Percentiles rank a stretch among this genome's conserved stretches.
Conservation (phyloP, 2,329 filamentous ascomycete genomes). For the Hymenotorrendiella dingleyae region DNA sequence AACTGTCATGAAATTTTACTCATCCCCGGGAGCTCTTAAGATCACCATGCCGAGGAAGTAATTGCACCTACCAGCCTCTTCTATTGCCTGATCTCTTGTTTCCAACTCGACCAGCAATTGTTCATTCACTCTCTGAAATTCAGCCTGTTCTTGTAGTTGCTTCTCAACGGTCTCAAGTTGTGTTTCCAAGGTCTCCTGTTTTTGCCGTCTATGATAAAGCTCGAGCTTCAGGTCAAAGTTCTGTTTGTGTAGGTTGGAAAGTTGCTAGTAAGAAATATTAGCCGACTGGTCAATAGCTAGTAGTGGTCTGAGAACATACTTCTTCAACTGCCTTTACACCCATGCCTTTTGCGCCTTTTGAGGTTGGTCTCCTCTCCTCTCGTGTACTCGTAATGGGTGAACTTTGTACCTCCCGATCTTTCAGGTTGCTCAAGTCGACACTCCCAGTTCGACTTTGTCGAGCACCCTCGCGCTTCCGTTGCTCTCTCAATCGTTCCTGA, state of each 20-base stretch:
- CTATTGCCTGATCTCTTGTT: constrained; percentile 63
- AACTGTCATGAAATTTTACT: too few relatives aligned
- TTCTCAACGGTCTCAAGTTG: constrained; percentile 48
- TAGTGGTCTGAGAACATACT: constrained; percentile 37
- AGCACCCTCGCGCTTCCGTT: constrained; percentile 29
- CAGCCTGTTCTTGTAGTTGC: constrained; percentile 35
- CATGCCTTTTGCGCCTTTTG: constrained; percentile 41
- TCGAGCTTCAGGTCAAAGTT: constrained; percentile 75
- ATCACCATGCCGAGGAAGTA: too few relatives aligned
- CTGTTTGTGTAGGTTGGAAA: constrained; percentile 66
- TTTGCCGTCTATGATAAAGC: constrained; percentile 62
- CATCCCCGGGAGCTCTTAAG: too few relatives aligned
- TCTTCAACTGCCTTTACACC: constrained; percentile 65
- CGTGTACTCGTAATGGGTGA: constrained; percentile 25
- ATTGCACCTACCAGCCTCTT: too few relatives aligned
- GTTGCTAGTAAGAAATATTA: constrained; percentile 41
- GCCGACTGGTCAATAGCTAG: constrained; percentile 2
- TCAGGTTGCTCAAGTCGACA: constrained; percentile 13
- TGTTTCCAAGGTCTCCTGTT: constrained; percentile 53
- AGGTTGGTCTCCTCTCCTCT: constrained; percentile 27
- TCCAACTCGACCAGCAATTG: constrained; percentile 55
- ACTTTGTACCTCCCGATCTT: constrained; percentile 23
- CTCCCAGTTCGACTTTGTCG: constrained; percentile 21
- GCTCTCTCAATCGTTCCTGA: constrained; percentile 31
- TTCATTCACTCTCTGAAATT: constrained; percentile 53